Evolutionary conservation across 768 basidiomycete species (phyloP).

Genomic region (Podaxis mareebaensis): DNA sequence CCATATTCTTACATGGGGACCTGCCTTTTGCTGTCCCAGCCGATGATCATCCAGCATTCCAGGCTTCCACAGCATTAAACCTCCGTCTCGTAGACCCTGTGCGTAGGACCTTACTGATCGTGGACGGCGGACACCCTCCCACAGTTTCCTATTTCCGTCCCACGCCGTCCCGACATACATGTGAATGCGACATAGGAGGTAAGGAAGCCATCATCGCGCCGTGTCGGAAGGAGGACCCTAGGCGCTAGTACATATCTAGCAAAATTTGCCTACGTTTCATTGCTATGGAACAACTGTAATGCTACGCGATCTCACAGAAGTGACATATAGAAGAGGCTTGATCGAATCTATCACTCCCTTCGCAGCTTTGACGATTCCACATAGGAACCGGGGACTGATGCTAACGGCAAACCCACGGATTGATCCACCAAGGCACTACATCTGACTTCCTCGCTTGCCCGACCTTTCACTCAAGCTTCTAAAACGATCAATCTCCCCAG

Average conservation of each 20-base stretch:
- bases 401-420: neutral
- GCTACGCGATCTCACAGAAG: neutral
- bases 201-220: neutral
- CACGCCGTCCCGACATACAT: neutral
- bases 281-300: neutral
- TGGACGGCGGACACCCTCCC: neutral
- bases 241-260: conserved; percentile 13
- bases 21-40: neutral
- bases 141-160: neutral
- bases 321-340: neutral
- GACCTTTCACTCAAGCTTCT: conserved; percentile 11
- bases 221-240: neutral
- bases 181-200: neutral
- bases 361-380: neutral
- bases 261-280: conserved; percentile 6
- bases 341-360: conserved; percentile 1
- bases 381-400: neutral
- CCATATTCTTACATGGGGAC: neutral
- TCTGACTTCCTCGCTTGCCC: neutral
- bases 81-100: neutral
- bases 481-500: conserved; percentile 10
- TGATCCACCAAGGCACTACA: neutral
- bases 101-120: neutral
- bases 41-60: neutral
- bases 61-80: neutral